Evolutionary conservation across 2,329 filamentous ascomycete genomes (phyloP).

Genomic region (Colletotrichum euphorbiae): DNA sequence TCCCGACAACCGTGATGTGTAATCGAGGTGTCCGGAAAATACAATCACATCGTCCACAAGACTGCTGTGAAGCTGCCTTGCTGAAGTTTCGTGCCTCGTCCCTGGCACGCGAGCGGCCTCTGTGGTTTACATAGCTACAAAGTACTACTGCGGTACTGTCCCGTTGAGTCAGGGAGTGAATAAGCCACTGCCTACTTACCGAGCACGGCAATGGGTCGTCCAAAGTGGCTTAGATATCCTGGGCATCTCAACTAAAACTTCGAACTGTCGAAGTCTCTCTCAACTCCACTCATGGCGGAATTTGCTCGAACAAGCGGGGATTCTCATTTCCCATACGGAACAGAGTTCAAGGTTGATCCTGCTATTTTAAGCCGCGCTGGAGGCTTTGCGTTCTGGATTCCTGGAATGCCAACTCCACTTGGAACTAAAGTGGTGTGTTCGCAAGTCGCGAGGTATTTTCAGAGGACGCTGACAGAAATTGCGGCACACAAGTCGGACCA

Average conservation of each 20-base stretch:
- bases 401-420: no score
- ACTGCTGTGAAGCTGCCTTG: background rate
- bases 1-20: no score
- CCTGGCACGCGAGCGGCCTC: background rate
- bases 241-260: constrained; percentile 10
- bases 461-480: no score
- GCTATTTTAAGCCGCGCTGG: constrained; percentile 19
- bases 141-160: no score
- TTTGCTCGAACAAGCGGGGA: constrained; percentile 24
- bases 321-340: constrained; percentile 34
- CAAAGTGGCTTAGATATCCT: constrained; percentile 30
- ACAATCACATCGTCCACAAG: background rate
- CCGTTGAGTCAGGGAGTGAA: constrained; percentile 14
- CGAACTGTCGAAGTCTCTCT: constrained; percentile 6
- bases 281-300: constrained; percentile 20
- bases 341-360: constrained; percentile 26
- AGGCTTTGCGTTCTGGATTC: constrained; percentile 10
- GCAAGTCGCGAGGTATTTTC: no score
- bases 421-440: no score
- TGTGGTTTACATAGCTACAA: no score
- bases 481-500: no score
- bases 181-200: constrained; percentile 3
- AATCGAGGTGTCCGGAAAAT: background rate
- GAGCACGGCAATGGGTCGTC: constrained; percentile 25
- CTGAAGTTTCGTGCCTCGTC: background rate